Evolutionary conservation across 345 rosid genomes (phyloP), one percentile per base, ranked within the genome.

Genomic region (Citrus australasica): DNA sequence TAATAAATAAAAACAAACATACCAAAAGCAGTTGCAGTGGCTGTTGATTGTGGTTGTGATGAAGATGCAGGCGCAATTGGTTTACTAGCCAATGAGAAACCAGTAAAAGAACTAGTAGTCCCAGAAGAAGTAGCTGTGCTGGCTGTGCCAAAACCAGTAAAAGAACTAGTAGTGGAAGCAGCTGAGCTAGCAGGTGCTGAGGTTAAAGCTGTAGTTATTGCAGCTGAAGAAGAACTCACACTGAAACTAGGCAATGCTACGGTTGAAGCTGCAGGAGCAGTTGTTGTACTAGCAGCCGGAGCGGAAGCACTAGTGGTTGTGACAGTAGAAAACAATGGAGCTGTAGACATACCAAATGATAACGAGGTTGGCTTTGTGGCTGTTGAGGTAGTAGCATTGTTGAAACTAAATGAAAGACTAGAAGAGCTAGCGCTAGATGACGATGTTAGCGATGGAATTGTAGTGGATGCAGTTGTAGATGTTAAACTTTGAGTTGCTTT

Each of bases 21-120:
- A 94, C 98, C 81, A 67, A 95, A 85, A 59, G 79, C 65, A 63
- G 90, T 76, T 19, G 90, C 81, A 69, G 88, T 8, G 42, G 82
- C 63, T 32, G 88, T 66, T 0, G 91, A 80, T 79, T 83, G 91
- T 37, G 89, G 46, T 80, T 87, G 92, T 30, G 92, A 83, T 40
- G 91, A 85, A 63, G 93, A 87, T 67, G 83, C 56, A 32, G 90
- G 81, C 1, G 87, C 56, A 19, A 92, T 75, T 77, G 89, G 58
- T 64, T 78, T 88, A 38, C 82, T 75, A 6, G 95, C 73, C 80
- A 92, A 71, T 17, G 95, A 81, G 87, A 94, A 92, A 48, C 93
- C 89, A n/a, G 93, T 87, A 68, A 88, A 84, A 32, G 97, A 84
- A 79, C 89, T 79, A 27, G 86, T 73, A 79, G 84, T 84, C 74